phyloP scores from a whole-genome alignment of 1,284 basidiomycete species.

The Sporisorium sorghi region DNA sequence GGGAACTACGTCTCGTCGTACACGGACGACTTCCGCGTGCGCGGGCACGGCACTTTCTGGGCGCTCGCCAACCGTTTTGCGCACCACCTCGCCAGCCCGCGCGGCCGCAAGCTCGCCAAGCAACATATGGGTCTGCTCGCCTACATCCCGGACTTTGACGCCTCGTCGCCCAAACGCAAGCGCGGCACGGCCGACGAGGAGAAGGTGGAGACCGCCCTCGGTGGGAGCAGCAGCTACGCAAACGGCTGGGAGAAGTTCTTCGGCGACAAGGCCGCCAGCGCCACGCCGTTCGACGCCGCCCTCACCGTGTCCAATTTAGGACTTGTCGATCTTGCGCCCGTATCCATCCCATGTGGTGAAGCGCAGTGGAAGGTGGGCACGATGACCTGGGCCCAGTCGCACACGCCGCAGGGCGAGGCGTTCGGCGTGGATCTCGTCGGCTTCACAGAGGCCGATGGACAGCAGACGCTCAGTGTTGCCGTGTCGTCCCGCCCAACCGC shows the following conservation, averaged over 20 bases:
- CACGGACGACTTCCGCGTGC: background rate
- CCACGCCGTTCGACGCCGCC: constrained; percentile 7
- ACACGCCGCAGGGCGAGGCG: constrained; percentile 24
- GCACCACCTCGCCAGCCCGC: background rate
- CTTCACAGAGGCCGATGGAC: background rate
- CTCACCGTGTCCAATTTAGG: constrained; percentile 37
- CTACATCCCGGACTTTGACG: constrained; percentile 38
- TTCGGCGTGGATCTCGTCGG: constrained; percentile 32
- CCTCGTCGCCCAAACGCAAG: background rate
- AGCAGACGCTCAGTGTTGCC: constrained; percentile 18
- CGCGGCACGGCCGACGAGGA: background rate
- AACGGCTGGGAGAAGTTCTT: constrained; percentile 46
- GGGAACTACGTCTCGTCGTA: constrained; percentile 37
- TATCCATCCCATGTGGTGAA: background rate
- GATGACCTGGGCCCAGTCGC: constrained; percentile 19
- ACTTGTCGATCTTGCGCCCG: constrained; percentile 2
- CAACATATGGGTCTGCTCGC: constrained; percentile 23
- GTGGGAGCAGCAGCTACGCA: background rate
- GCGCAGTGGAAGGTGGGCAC: background rate
- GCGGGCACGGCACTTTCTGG: constrained; percentile 6
- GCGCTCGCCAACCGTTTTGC: constrained; percentile 11
- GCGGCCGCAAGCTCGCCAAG: background rate
- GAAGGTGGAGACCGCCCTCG: background rate
- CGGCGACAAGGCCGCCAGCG: background rate
- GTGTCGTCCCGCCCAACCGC: constrained; percentile 7